Evolutionary conservation across 2,329 filamentous ascomycete species (phyloP).

Genomic region (Xylariaceae sp.): DNA sequence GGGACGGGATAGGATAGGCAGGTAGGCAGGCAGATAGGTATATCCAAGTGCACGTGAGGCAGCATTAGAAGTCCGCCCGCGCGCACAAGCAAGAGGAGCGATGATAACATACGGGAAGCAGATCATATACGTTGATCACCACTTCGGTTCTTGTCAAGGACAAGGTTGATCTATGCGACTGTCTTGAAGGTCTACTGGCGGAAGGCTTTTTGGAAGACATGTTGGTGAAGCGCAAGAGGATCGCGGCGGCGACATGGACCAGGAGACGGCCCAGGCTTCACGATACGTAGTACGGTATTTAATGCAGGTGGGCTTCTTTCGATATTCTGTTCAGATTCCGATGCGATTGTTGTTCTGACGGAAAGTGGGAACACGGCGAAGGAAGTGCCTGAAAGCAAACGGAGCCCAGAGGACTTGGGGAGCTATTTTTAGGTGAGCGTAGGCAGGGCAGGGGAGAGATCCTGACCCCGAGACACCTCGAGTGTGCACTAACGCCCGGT

Average conservation of each 20-base stretch:
- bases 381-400: conserved; percentile 1
- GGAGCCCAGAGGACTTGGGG: background rate
- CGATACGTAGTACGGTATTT: background rate
- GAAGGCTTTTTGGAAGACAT: conserved; percentile 44
- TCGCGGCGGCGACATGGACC: background rate
- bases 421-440: background rate
- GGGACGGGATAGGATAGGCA: no score
- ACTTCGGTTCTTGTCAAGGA: conserved; percentile 69
- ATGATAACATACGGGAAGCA: conserved; percentile 56
- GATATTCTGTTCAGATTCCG: background rate
- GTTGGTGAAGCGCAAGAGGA: conserved; percentile 25
- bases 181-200: conserved; percentile 33
- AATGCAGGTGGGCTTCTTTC: background rate
- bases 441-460: background rate
- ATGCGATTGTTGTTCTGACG: background rate
- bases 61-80: background rate
- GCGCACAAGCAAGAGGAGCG: background rate
- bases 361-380: background rate
- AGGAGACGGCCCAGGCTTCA: background rate
- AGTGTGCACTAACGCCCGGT: no score
- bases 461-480: no score
- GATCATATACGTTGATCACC: conserved; percentile 71
- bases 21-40: background rate
- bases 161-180: conserved; percentile 57
- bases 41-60: background rate